Base-by-base conservation (phyloP, 2,329 filamentous ascomycete species). In the Endocalyx cinctus region DNA sequence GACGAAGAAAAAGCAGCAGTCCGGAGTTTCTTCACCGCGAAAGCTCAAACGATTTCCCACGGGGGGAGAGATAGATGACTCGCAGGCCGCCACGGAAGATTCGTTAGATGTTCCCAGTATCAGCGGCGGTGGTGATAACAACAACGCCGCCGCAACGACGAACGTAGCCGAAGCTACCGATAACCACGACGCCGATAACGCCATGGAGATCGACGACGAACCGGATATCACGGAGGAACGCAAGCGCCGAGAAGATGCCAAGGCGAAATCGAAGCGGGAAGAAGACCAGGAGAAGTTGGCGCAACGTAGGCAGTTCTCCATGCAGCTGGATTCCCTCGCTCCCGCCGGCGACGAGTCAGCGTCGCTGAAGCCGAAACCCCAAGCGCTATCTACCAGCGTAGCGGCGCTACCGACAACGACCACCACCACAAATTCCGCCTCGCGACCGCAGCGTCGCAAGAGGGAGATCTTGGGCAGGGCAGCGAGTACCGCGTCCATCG, bases 401-500 rank as follows among this genome's bases (percentile, higher is more conserved):
- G n/a, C n/a, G n/a, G n/a, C n/a, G n/a, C n/a, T n/a, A n/a, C n/a
- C n/a, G n/a, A n/a, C n/a, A n/a, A n/a, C n/a, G n/a, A n/a, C n/a
- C n/a, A n/a, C n/a, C n/a, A n/a, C n/a, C n/a, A n/a, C n/a, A n/a
- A n/a, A n/a, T n/a, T n/a, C 40, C 39, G 25, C 25, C 22, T 27
- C 43, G n/a, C 35, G 32, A 27, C 54, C 33, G 43, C 54, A 13
- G 46, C 57, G 34, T 45, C 54, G 59, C 12, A 59, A 66, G 32
- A 69, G 72, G 10, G 63, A 69, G 34, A 70, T 80, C 35, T 59
- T 80, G 4, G 77, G 77, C 5, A 70, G 77, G 10, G 77, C 73
- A 4, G 56, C 72, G 17, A 78, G 74, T 57, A 79, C 78, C 47
- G 66, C 65, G 3, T 79, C 74, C 3, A 67, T 67, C 1, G 61